These are phyloP conservation scores for Penicillium desertorum DNA, from an alignment of 495 filamentous ascomycete species.

Conservation along the genomic window DNA sequence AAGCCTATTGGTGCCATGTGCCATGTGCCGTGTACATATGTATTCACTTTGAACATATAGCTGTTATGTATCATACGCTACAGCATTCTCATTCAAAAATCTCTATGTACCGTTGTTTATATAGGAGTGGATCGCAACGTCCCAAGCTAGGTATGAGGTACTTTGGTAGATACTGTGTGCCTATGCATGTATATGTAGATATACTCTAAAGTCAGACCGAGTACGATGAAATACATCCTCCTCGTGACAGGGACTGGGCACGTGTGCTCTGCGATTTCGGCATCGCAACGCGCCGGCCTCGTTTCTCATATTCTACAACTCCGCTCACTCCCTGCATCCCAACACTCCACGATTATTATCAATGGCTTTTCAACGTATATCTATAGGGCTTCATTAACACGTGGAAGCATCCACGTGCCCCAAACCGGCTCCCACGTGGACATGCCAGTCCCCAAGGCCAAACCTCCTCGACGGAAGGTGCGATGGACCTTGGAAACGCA, in stretches of 20 bases:
- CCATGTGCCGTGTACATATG: not conserved
- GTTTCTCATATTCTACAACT: not conserved
- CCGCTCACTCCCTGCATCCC: not conserved
- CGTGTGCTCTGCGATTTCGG: not conserved
- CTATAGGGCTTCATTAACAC: not conserved
- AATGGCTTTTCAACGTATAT: not conserved
- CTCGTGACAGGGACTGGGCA: not conserved
- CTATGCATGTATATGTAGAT: not conserved
- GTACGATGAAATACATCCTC: not conserved
- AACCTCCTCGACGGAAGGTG: not conserved
- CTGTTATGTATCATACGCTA: not conserved
- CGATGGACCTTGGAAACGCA: not conserved
- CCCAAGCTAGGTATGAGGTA: not conserved
- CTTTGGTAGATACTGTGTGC: not conserved
- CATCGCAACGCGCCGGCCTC: not conserved
- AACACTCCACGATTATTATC: not conserved
- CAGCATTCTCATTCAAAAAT: not conserved
- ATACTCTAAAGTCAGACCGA: not conserved
- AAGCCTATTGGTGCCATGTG: not conserved
- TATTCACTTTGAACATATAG: not conserved
- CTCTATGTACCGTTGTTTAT: not conserved
- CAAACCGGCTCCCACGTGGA: not conserved
- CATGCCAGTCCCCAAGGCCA: not conserved
- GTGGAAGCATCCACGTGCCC: not conserved
- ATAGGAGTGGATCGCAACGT: not conserved